These are phyloP conservation scores for Coemansia sp. DNA, from an alignment of 192 early-diverging fungal species.

Conservation along the genomic window DNA sequence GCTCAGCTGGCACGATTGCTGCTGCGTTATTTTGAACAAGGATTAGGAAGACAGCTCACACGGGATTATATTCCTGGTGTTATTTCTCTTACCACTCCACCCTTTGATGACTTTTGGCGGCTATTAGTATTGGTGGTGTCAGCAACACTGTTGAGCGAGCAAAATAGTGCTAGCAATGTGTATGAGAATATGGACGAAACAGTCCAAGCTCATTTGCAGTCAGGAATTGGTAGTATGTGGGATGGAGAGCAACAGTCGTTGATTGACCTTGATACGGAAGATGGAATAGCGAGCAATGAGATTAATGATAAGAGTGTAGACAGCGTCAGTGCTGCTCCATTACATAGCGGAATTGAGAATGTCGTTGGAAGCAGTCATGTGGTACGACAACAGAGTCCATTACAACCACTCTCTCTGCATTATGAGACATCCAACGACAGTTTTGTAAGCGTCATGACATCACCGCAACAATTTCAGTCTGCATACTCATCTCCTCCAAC, in stretches of 20 bases:
- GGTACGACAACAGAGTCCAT: background rate
- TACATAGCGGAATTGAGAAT: background rate
- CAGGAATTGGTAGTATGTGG: slow-evolving; percentile 39
- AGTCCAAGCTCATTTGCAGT: slow-evolving; percentile 15
- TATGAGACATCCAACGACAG: slow-evolving; percentile 19
- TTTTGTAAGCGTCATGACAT: slow-evolving; percentile 23
- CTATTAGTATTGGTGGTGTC: slow-evolving; percentile 39
- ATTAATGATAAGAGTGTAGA: no score
- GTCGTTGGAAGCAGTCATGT: no score
- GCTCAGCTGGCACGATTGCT: slow-evolving; percentile 49
- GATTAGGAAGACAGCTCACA: slow-evolving; percentile 17
- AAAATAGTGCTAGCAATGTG: slow-evolving; percentile 25
- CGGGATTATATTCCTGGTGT: slow-evolving; percentile 41
- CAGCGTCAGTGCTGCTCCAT: background rate
- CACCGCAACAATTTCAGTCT: slow-evolving; percentile 29
- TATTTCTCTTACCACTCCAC: slow-evolving; percentile 17
- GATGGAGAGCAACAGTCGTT: slow-evolving; percentile 2
- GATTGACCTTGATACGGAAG: slow-evolving; percentile 4
- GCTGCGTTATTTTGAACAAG: slow-evolving; percentile 40
- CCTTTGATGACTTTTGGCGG: slow-evolving; percentile 50
- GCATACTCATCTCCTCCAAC: slow-evolving; percentile 30
- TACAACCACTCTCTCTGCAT: background rate
- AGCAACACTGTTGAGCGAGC: slow-evolving; percentile 41
- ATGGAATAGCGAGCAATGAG: background rate
- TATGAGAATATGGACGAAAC: slow-evolving; percentile 25